Evolutionary conservation across 2,329 filamentous ascomycete genomes (phyloP).

Genomic region (Massarina eburnea): DNA sequence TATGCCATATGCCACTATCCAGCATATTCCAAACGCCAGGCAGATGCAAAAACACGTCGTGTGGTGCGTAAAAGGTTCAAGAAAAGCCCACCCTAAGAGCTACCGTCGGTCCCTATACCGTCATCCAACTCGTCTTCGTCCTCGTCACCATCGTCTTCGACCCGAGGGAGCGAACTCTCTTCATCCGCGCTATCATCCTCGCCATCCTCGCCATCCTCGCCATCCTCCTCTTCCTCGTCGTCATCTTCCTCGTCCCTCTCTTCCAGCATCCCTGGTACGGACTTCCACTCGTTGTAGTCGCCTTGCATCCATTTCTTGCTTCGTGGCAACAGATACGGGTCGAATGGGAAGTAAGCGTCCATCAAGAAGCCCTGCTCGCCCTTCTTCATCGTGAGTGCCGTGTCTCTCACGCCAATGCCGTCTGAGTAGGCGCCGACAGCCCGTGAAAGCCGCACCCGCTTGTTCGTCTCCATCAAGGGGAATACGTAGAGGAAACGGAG

Average conservation of each 20-base stretch:
- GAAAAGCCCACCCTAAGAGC: constrained; percentile 3
- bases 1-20: constrained; percentile 3
- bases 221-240: constrained; percentile 36
- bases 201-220: constrained; percentile 21
- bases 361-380: constrained; percentile 82
- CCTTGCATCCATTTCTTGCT: constrained; percentile 86
- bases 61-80: neutral
- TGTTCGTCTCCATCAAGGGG: constrained; percentile 86
- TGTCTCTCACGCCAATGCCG: constrained; percentile 56
- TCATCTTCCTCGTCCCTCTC: constrained; percentile 51
- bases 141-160: neutral
- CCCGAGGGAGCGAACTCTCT: neutral
- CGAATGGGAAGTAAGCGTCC: constrained; percentile 95
- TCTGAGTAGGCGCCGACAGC: constrained; percentile 58
- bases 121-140: constrained; percentile 6
- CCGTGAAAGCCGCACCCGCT: constrained; percentile 78
- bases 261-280: constrained; percentile 43
- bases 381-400: constrained; percentile 53
- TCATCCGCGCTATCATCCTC: constrained; percentile 16
- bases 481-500: constrained; percentile 89
- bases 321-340: constrained; percentile 86
- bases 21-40: constrained; percentile 1
- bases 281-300: constrained; percentile 43
- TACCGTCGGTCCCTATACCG: constrained; percentile 6
- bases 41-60: constrained; percentile 3